A percentile compares a stretch with the other conserved stretches of the same genome.
phyloP scores from a whole-genome alignment of 2,329 filamentous ascomycete species.

The Madurella fahalii region DNA sequence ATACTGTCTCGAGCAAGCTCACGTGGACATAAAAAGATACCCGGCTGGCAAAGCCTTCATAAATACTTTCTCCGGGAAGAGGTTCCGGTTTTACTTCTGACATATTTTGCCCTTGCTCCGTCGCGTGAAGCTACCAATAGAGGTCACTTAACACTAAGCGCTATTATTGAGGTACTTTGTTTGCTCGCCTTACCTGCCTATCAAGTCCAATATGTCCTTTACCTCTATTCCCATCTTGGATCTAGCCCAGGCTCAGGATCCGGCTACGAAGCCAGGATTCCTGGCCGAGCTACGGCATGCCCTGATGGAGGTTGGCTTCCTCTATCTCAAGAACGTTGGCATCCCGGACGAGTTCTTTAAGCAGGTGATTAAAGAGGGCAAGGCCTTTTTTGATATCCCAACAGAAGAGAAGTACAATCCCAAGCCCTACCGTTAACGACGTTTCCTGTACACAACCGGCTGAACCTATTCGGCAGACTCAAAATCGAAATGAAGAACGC shows the following conservation, averaged over 20 bases:
- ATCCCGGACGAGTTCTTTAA: constrained; percentile 62
- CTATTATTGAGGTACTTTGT: too few relatives aligned
- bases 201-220: constrained; percentile 57
- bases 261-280: constrained; percentile 67
- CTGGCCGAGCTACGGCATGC: constrained; percentile 67
- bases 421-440: background rate
- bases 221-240: constrained; percentile 73
- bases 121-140: background rate
- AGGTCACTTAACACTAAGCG: too few relatives aligned
- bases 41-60: background rate
- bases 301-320: constrained; percentile 80
- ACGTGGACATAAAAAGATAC: background rate
- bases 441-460: background rate
- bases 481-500: constrained; percentile 72
- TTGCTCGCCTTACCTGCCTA: background rate
- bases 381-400: constrained; percentile 72
- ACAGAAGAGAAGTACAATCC: constrained; percentile 62
- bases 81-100: background rate
- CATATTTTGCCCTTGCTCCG: background rate
- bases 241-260: constrained; percentile 60
- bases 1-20: background rate
- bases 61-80: constrained; percentile 1
- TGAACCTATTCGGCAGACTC: constrained; percentile 38
- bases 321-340: constrained; percentile 79
- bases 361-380: constrained; percentile 63